These are phyloP conservation scores for Naganishia randhawae DNA, from an alignment of 768 basidiomycete genomes.

Conservation along the genomic window DNA sequence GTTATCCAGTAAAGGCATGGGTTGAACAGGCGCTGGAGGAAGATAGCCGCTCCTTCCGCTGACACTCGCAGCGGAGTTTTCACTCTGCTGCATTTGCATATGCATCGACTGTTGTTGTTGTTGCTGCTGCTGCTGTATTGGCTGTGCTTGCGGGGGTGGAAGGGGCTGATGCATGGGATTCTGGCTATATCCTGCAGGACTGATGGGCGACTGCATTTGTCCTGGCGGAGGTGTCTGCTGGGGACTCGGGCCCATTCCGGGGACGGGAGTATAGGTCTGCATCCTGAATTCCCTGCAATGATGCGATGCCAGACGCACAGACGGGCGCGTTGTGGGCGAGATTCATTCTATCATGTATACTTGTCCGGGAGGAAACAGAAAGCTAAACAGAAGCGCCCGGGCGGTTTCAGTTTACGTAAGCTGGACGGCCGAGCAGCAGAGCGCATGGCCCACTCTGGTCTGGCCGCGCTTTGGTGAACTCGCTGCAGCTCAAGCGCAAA, in stretches of 20 bases:
- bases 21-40: slow-evolving; percentile 12
- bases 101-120: neutral
- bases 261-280: slow-evolving; percentile 22
- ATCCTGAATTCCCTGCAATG: neutral
- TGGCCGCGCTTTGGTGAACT: neutral
- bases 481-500: slow-evolving; percentile 18
- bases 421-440: neutral
- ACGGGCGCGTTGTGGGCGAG: too few species aligned
- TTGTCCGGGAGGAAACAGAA: neutral
- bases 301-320: neutral
- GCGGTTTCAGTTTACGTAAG: slow-evolving; percentile 12
- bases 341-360: too few species aligned
- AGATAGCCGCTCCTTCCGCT: neutral
- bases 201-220: slow-evolving; percentile 1
- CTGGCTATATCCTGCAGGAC: neutral
- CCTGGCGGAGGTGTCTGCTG: neutral
- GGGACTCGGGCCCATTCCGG: slow-evolving; percentile 1
- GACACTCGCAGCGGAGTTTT: neutral
- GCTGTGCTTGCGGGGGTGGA: slow-evolving; percentile 15
- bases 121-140: slow-evolving; percentile 17
- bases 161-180: neutral
- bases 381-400: neutral
- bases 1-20: slow-evolving; percentile 44
- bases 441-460: neutral
- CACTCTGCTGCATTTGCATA: slow-evolving; percentile 5